These are phyloP conservation scores for Singerocomus inundabilis DNA, from an alignment of 1,284 basidiomycete genomes.

Conservation along the genomic window DNA sequence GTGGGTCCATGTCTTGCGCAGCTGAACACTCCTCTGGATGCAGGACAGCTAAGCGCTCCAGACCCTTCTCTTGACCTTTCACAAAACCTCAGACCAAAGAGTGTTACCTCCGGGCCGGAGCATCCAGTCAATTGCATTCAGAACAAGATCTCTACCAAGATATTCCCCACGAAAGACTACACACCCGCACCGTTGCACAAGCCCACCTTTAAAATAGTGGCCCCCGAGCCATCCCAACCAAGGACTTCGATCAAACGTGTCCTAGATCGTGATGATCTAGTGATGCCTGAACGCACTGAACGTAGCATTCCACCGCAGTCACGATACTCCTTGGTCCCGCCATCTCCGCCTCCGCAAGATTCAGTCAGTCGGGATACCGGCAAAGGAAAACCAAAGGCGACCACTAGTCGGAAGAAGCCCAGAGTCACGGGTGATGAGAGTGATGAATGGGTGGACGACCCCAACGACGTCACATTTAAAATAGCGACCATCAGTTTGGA, in stretches of 20 bases:
- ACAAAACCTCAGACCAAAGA: constrained; percentile 3
- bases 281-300: neutral
- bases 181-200: constrained; percentile 1
- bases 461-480: constrained; percentile 23
- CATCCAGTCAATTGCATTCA: constrained; percentile 3
- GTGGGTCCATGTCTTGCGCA: neutral
- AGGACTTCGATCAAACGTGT: constrained; percentile 24
- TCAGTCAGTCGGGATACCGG: constrained; percentile 28
- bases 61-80: constrained; percentile 2
- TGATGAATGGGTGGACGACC: constrained; percentile 35
- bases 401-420: constrained; percentile 40
- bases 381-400: constrained; percentile 42
- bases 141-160: constrained; percentile 5
- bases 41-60: neutral
- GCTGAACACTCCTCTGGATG: neutral
- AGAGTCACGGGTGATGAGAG: constrained; percentile 36
- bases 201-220: neutral
- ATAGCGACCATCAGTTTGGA: constrained; percentile 16
- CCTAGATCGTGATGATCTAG: constrained; percentile 9
- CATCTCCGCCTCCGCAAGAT: constrained; percentile 58
- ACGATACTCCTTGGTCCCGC: constrained; percentile 45
- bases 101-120: constrained; percentile 1
- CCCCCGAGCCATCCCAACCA: constrained; percentile 5
- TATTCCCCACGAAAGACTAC: constrained; percentile 15
- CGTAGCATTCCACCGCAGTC: neutral